Evolutionary conservation across 371 early-diverging fungal species (phyloP).

Genomic region (Entomophthora muscae): DNA sequence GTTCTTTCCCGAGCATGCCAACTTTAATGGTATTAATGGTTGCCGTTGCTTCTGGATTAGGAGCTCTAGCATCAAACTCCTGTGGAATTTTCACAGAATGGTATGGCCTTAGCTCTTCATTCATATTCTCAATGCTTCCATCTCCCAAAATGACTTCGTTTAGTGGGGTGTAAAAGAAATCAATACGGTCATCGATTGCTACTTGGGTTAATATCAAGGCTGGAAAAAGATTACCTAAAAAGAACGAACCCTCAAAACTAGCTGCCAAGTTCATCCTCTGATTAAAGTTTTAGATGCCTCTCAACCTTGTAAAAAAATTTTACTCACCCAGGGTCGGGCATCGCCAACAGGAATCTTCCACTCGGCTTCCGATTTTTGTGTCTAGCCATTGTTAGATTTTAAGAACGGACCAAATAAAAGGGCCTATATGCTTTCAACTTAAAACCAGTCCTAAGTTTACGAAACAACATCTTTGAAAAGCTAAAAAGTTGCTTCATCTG

Average conservation of each 20-base stretch:
- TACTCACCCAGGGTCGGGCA: not conserved
- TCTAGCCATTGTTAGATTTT: not conserved
- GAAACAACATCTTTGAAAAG: not conserved
- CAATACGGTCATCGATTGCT: not conserved
- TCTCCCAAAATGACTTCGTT: not conserved
- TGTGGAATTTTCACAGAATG: not conserved
- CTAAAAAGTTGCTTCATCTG: not conserved
- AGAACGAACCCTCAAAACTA: not conserved
- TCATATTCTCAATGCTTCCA: not conserved
- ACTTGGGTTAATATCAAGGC: not conserved
- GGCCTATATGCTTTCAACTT: not conserved
- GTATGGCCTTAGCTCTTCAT: not conserved
- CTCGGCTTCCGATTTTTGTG: not conserved
- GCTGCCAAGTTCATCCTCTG: not conserved
- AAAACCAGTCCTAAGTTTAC: not conserved
- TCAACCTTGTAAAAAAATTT: not conserved
- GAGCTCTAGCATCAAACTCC: not conserved
- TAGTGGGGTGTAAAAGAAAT: not conserved
- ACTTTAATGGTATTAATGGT: constrained; percentile 39
- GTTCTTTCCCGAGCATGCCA: constrained; percentile 21
- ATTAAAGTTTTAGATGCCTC: not conserved
- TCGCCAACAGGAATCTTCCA: not conserved
- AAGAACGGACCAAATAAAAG: not conserved
- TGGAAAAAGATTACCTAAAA: not conserved
- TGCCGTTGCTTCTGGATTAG: not conserved